phyloP scores from a whole-genome alignment of 805 yeast species.

The Wickerhamomyces ciferrii region DNA sequence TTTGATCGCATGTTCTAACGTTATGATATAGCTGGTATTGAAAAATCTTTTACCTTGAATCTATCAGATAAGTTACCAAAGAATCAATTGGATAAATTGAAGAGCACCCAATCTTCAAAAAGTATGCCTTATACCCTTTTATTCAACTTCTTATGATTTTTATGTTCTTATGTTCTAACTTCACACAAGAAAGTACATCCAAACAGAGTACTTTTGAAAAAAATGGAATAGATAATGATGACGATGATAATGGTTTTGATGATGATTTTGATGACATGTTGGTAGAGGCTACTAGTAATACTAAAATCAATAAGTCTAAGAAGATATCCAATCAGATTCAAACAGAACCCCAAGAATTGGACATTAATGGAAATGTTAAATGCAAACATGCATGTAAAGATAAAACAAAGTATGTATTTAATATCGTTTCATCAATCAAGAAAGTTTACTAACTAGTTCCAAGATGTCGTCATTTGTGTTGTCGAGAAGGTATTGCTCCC shows the following conservation, averaged over 20 bases:
- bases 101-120: slow-evolving; percentile 5
- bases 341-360: neutral
- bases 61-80: slow-evolving; percentile 1
- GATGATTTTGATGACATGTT: slow-evolving; percentile 25
- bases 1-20: too few species aligned
- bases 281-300: slow-evolving; percentile 12
- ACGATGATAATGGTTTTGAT: slow-evolving; percentile 11
- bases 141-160: neutral
- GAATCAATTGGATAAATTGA: neutral
- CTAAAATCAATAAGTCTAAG: neutral
- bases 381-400: slow-evolving; percentile 41
- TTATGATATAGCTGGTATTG: slow-evolving; percentile 21
- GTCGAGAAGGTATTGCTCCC: slow-evolving; percentile 36
- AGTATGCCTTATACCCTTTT: neutral
- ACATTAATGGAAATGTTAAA: slow-evolving; percentile 27
- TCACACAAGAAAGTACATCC: too few species aligned
- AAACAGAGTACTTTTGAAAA: too few species aligned
- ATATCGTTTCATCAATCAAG: too few species aligned
- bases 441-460: slow-evolving; percentile 10
- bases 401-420: slow-evolving; percentile 14
- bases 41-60: slow-evolving; percentile 7
- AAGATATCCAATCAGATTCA: slow-evolving; percentile 5
- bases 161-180: too few species aligned
- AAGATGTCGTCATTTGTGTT: slow-evolving; percentile 41
- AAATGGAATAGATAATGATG: slow-evolving; percentile 18